Evolutionary conservation across 805 yeast species (phyloP), one percentile per base, ranked within the genome.

Genomic region (Starmerella etchellsii): DNA sequence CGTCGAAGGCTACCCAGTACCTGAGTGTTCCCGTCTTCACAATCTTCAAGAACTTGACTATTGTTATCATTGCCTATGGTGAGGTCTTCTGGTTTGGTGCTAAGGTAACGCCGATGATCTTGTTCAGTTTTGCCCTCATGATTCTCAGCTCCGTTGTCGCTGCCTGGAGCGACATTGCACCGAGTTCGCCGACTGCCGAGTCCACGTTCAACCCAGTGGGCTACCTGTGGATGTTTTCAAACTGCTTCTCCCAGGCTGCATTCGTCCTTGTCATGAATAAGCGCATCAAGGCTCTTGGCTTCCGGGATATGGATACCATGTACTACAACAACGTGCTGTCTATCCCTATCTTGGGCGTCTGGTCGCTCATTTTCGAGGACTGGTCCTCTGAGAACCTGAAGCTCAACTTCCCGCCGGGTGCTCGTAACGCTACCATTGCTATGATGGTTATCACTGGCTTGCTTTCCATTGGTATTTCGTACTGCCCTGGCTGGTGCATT

Each of bases 401-500:
- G 15, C 55, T 58, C 41, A 88, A 87, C 72, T 83, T 91, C 76
- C 93, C 93, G 31, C 67, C 69, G 13, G 82, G 66, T 36, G 68
- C 73, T 53, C 73, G 87, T 61, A 63, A 67, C 49, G 71, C 88
- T 33, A 73, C 83, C 43, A 70, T 84, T 49, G 63, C 78, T 34
- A 78, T 84, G 54, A 87, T 91, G 95, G 56, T 91, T 48, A 73
- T 88, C 59, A 83, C 95, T 28, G 98, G 98, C 64, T 74, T 82
- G 53, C 79, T 94, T 34, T 80, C 96, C 25, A 94, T 91, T 40
- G 96, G 94, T 68, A 91, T 91, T 61, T 88, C 97, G 34, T 91
- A 91, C 74, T 84, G 95, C 65, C 85, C 97, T 11, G 98, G 96
- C 47, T 91, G 98, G 98, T 91, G 98, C 74, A 94, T 91, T 51